Base-by-base conservation (phyloP, 2,329 filamentous ascomycete species). In the Claviceps sp. region DNA sequence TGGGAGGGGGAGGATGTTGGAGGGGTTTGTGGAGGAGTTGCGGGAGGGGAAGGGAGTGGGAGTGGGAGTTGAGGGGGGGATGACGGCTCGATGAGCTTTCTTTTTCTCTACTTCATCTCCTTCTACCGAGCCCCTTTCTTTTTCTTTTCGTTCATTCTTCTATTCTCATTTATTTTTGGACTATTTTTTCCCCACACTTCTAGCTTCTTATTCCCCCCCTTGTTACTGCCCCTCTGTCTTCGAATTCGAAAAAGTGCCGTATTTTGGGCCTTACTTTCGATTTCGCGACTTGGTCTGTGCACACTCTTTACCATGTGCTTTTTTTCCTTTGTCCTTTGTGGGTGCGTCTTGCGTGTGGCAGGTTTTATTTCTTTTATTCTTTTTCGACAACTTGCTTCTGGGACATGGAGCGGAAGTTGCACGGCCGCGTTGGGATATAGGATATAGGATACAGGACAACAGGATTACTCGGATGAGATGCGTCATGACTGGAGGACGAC, bases 1-100 rank as follows among this genome's bases (percentile, higher is more conserved):
- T 26, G 60, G 59, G 24, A 66, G 70, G 47, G 65, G 67, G 41
- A 66, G 70, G 24, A 70, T 78, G 54, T 62, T 81, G 34, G 56
- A 58, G n/a, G 61, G 57, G 40, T 61, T 77, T 8, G 57, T 77
- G 53, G 62, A 64, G n/a, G 60, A 65, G 8, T 43, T 61, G 42
- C 30, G 60, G 59, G 26, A 66, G 70, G 46, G 65, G 67, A 40
- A 67, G 70, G 53, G 61, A 64, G n/a, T 60, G 65, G 7, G 41
- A 60, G 24, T 6, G 42, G 59, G 56, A 1, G 30, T 50, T 9
- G 47, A 54, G 18, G 20, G 13, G 20, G 20, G n/a, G 7, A 2
- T 43, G 11, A 1, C 11, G 46, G 22, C 22, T 47, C 24, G 24
- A 37, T 14, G 9, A 7, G 44, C 11, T 6, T 7, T 43, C 2